Conservation (phyloP, 805 yeast species). For the Nakazawaea siamensis region DNA sequence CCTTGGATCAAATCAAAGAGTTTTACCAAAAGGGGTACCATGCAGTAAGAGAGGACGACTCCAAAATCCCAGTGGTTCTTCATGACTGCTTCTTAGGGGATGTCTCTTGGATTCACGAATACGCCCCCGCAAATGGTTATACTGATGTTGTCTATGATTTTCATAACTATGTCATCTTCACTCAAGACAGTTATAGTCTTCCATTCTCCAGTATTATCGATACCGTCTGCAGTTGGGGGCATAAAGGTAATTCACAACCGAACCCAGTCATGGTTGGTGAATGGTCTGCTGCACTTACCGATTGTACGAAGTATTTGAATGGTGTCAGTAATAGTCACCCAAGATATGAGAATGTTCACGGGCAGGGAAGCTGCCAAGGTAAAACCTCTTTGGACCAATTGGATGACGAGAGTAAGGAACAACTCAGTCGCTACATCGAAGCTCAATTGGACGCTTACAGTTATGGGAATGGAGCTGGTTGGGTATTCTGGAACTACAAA, state of each 20-base stretch:
- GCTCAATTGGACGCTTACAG: slow-evolving; percentile 43
- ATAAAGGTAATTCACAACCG: slow-evolving; percentile 26
- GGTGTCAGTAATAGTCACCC: slow-evolving; percentile 66
- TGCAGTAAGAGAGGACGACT: slow-evolving; percentile 30
- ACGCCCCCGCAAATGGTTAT: slow-evolving; percentile 24
- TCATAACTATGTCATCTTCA: slow-evolving; percentile 88
- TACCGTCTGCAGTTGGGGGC: slow-evolving; percentile 43
- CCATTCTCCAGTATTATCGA: slow-evolving; percentile 53
- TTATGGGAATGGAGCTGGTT: slow-evolving; percentile 35
- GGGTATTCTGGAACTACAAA: slow-evolving; percentile 68
- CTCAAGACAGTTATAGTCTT: slow-evolving; percentile 47
- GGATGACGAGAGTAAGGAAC: slow-evolving; percentile 29
- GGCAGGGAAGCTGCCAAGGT: slow-evolving; percentile 35
- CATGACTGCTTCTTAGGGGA: slow-evolving; percentile 59
- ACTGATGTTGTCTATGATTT: slow-evolving; percentile 71
- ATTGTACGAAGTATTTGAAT: slow-evolving; percentile 62
- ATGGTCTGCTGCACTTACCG: slow-evolving; percentile 67
- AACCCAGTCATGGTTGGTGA: slow-evolving; percentile 57
- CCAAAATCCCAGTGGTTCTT: slow-evolving; percentile 40
- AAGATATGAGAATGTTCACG: slow-evolving; percentile 47
- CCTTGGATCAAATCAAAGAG: slow-evolving; percentile 30
- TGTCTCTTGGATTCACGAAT: slow-evolving; percentile 45
- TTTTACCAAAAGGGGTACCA: slow-evolving; percentile 35
- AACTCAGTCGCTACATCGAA: slow-evolving; percentile 49
- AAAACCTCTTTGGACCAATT: slow-evolving; percentile 30